Evolutionary conservation across 352 stramenopile species (phyloP).

Genomic region (Plasmopara viticola): DNA sequence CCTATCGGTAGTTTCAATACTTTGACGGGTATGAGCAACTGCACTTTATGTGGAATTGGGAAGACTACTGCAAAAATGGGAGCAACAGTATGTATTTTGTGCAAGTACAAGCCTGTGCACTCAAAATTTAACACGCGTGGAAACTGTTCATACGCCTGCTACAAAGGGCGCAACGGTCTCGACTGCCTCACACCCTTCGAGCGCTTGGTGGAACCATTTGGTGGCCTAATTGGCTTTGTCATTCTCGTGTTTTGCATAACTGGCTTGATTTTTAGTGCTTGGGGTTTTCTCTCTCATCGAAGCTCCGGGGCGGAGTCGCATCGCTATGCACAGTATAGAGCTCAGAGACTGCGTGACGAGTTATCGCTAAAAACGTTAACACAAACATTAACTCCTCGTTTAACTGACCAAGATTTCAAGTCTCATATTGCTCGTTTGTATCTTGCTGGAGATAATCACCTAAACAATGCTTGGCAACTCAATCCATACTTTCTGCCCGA

Average conservation of each 20-base stretch:
- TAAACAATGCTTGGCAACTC: constrained; percentile 58
- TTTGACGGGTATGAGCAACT: constrained; percentile 42
- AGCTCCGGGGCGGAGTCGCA: constrained; percentile 35
- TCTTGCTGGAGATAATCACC: constrained; percentile 63
- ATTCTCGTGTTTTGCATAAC: constrained; percentile 58
- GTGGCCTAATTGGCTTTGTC: constrained; percentile 66
- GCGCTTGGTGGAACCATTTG: constrained; percentile 72
- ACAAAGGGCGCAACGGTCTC: constrained; percentile 67
- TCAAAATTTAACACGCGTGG: constrained; percentile 70
- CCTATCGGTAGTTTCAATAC: constrained; percentile 54
- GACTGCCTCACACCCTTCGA: constrained; percentile 83
- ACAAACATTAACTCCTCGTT: constrained; percentile 55
- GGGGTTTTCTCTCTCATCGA: constrained; percentile 66
- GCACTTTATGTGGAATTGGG: constrained; percentile 67
- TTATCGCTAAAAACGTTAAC: constrained; percentile 67
- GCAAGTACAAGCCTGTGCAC: constrained; percentile 57
- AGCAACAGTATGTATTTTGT: constrained; percentile 40
- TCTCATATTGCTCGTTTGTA: constrained; percentile 70
- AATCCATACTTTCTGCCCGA: constrained; percentile 51
- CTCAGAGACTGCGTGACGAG: constrained; percentile 63
- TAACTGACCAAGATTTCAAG: constrained; percentile 73
- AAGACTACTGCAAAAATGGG: constrained; percentile 56
- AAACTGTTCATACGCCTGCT: constrained; percentile 77
- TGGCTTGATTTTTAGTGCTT: constrained; percentile 48
- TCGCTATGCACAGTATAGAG: constrained; percentile 69